Evolutionary conservation across 441 rosid genomes (phyloP).

Genomic region (Francoa sonchifolia): DNA sequence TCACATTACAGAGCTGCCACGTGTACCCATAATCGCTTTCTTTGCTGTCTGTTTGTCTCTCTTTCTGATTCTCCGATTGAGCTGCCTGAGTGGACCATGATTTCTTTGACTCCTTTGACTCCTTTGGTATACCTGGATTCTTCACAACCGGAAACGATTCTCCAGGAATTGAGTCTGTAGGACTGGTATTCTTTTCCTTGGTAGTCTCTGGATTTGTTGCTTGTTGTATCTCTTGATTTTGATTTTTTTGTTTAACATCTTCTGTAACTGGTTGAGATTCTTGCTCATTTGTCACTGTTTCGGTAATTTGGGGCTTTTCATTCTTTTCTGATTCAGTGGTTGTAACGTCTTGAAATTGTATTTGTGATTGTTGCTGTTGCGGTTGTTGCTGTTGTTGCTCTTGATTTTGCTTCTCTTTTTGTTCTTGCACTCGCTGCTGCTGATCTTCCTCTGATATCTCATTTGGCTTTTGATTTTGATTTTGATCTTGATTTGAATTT

Average conservation of each 20-base stretch:
- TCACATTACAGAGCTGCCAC: constrained; percentile 72
- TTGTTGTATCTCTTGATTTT: not conserved
- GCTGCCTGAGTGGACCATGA: constrained; percentile 68
- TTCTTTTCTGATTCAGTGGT: not conserved
- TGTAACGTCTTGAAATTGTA: not conserved
- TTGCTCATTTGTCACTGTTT: not conserved
- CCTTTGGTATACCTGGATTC: constrained; percentile 57
- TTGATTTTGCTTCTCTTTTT: constrained; percentile 4
- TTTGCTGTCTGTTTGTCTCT: constrained; percentile 31
- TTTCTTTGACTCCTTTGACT: constrained; percentile 64
- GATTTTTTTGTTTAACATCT: too few relatives aligned
- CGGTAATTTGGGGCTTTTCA: not conserved
- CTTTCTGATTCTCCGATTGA: constrained; percentile 72
- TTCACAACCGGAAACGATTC: constrained; percentile 19
- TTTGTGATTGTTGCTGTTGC: not conserved
- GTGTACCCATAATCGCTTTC: constrained; percentile 25
- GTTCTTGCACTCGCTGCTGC: constrained; percentile 7
- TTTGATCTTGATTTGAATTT: constrained; percentile 4
- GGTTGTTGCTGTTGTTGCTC: not conserved
- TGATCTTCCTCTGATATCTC: constrained; percentile 23
- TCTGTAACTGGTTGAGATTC: not conserved
- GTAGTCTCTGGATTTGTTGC: not conserved
- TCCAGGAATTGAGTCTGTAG: constrained; percentile 10
- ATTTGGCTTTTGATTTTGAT: not conserved
- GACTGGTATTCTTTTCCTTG: constrained; percentile 9